These are phyloP conservation scores for Ambrosia artemisiifolia DNA, from an alignment of 129 eudicot species.

Conservation along the genomic window DNA sequence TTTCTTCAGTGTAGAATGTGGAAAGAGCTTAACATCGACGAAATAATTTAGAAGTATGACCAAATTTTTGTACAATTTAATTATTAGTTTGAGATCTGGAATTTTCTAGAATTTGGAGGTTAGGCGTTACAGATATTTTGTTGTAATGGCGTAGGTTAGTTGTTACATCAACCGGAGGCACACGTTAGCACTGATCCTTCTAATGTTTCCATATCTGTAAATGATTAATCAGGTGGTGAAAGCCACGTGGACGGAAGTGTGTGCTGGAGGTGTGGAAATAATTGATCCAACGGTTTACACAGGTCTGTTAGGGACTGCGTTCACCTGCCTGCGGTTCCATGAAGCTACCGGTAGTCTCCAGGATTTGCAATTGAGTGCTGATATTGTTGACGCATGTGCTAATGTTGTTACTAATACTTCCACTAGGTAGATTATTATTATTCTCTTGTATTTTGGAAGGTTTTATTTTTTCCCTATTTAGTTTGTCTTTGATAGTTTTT, in stretches of 20 bases:
- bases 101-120: not conserved
- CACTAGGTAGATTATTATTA: constrained; percentile 43
- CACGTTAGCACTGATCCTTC: constrained; percentile 18
- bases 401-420: constrained; percentile 36
- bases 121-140: not conserved
- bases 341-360: constrained; percentile 63
- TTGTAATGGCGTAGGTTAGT: not conserved
- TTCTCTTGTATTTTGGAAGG: not conserved
- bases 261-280: constrained; percentile 28
- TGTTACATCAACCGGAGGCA: not conserved
- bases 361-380: constrained; percentile 50
- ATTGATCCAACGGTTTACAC: constrained; percentile 62
- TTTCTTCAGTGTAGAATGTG: too few relatives aligned
- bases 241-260: constrained; percentile 54
- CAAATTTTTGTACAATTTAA: not conserved
- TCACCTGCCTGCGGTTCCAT: constrained; percentile 75
- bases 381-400: constrained; percentile 62
- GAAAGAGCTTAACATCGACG: too few relatives aligned
- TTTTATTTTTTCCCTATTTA: not conserved
- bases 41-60: not conserved
- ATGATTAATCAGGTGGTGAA: constrained; percentile 54
- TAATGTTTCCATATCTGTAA: not conserved
- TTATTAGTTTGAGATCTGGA: constrained; percentile 19
- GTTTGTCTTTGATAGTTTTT: too few relatives aligned
- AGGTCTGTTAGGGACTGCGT: constrained; percentile 82